Evolutionary conservation across 139 green algal genomes (phyloP), one percentile per base, ranked within the genome.

Genomic region (Chlorella sp.): DNA sequence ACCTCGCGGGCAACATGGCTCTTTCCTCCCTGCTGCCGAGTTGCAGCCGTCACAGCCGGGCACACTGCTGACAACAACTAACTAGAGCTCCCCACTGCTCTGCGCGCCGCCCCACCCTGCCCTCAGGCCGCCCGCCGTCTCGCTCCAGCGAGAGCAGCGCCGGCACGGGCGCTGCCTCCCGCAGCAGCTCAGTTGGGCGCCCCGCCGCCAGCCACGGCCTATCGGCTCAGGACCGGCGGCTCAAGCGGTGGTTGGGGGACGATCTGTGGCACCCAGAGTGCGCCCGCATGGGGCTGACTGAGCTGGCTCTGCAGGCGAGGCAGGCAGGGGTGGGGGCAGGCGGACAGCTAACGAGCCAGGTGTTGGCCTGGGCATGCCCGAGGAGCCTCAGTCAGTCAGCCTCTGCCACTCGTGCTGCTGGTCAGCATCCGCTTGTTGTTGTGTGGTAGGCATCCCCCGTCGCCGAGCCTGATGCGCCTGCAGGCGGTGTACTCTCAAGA

Each of bases 221-320:
- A 8, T 64, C 73, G 26, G 77, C 40, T 1, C 14, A 46, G 30
- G 26, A 62, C 5, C 30, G 14, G 26, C 40, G 40, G 51, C 51
- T 60, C 51, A 60, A 60, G 77, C 77, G 77, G 3, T 86, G 82
- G 82, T 72, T 86, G 32, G 82, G 82, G 5, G 38, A 44, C 1
- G 82, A 81, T 20, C 72, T 86, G 32, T 86, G 82, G 82, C 70
- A 32, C 40, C 30, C 58, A 4, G 72, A 58, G 30, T 81, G 72
- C 54, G 72, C 73, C 2, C 54, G 44, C 20, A 86, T 86, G 82
- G 32, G 36, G 7, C n/a, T 51, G 34, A 56, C 56, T 9, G 82
- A 86, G 56, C 72, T 86, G 13, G 41, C 74, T 56, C 82, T 86
- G 72, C 82, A 86, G 82, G 82, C 74, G 28, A 60, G 51, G 34